Conservation (phyloP, 208 protist genomes). For the Trypanosomatidae sp. region DNA sequence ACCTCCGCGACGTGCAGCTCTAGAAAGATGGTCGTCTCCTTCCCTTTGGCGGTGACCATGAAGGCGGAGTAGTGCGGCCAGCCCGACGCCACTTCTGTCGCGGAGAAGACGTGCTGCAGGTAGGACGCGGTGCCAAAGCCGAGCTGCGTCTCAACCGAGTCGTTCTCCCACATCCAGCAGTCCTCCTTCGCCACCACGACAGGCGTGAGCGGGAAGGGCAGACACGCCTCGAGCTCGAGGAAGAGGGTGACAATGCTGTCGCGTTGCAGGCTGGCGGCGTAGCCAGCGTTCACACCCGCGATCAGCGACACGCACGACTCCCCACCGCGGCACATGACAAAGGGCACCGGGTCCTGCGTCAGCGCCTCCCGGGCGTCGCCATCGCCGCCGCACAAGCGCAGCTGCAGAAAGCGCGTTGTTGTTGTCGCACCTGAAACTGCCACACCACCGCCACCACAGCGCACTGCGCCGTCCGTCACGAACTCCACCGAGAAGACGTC, state of each 20-base stretch:
- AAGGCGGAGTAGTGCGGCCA: conserved; percentile 68
- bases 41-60: conserved; percentile 50
- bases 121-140: conserved; percentile 31
- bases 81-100: conserved; percentile 22
- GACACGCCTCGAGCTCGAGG: conserved; percentile 6
- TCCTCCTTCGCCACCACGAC: conserved; percentile 26
- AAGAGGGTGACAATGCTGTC: conserved; percentile 27
- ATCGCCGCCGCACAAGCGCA: conserved; percentile 20
- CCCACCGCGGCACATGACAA: conserved; percentile 31
- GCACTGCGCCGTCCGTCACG: conserved; percentile 39
- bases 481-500: conserved; percentile 33
- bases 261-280: conserved; percentile 30
- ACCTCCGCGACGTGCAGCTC: conserved; percentile 62
- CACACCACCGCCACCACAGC: too few species aligned
- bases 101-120: conserved; percentile 42
- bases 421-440: not conserved
- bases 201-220: conserved; percentile 26
- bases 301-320: conserved; percentile 32
- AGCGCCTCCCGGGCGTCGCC: conserved; percentile 11
- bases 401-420: conserved; percentile 11
- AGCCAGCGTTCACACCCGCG: conserved; percentile 25
- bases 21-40: conserved; percentile 72
- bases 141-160: conserved; percentile 45
- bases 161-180: conserved; percentile 63
- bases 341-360: conserved; percentile 18